Conservation (phyloP, 306 rosid genomes). For the Alnus rubra region DNA sequence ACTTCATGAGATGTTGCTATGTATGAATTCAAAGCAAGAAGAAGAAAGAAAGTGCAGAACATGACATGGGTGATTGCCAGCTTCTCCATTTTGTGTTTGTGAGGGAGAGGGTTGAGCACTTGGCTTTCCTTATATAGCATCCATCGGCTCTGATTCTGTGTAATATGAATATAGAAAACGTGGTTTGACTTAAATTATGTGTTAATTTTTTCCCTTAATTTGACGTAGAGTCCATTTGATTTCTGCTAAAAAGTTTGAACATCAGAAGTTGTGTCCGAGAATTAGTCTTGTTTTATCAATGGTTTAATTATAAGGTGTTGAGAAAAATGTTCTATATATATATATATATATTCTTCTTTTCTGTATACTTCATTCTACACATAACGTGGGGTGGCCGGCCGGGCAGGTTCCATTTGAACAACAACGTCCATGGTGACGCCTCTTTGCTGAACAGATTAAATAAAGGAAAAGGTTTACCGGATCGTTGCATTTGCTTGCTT, state of each 20-base stretch:
- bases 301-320: not conserved
- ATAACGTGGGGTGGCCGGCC: too few relatives aligned
- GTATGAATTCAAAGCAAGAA: conserved; percentile 30
- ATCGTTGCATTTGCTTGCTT: too few relatives aligned
- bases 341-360: too few relatives aligned
- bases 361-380: too few relatives aligned
- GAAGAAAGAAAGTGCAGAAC: conserved; percentile 31
- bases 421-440: not conserved
- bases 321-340: not conserved
- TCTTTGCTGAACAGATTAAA: not conserved
- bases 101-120: not conserved
- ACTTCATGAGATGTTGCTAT: conserved; percentile 48
- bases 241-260: not conserved
- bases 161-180: not conserved
- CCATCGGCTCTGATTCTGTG: not conserved
- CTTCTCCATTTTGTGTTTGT: conserved; percentile 28
- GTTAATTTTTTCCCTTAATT: too few relatives aligned
- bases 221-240: not conserved
- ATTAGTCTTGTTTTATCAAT: not conserved
- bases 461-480: too few relatives aligned
- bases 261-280: not conserved
- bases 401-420: not conserved
- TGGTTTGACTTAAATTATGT: too few relatives aligned
- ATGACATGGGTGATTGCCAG: conserved; percentile 9
- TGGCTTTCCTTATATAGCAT: not conserved